Base-by-base conservation (phyloP, 805 yeast species). In the Cyberlindnera misumaiensis region DNA sequence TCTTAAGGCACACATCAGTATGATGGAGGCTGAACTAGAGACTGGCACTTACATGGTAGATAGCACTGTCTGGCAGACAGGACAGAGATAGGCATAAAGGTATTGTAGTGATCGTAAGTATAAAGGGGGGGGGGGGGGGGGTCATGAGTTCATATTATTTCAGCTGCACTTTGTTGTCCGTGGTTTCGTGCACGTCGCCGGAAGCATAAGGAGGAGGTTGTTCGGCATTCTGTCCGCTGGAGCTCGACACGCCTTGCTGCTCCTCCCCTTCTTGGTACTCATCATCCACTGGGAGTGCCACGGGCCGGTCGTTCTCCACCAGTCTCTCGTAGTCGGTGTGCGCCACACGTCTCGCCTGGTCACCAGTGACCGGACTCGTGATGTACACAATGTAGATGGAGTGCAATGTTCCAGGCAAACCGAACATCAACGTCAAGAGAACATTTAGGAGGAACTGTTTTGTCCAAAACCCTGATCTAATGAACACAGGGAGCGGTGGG, bases 401-500 rank as follows among this genome's bases (percentile, higher is more conserved):
- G 51, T 80, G 86, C 12, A 80, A 55, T 36, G 79, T 70, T 42
- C 85, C 94, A 3, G 95, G 95, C 46, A 84, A 62, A 62, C 78
- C 83, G 30, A 89, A 93, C 42, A 85, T 68, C 45, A 77, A 58
- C 16, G 89, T 79, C 53, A 85, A 70, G 31, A 84, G 51, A 34
- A 82, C 61, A 62, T 83, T 82, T 53, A 84, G 52, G 29, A 77
- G 59, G 12, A 70, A 54, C 35, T 82, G 84, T 26, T 63, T 53
- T 3, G 81, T 65, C 48, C 75, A 77, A 33, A 51, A 38, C 1
- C 93, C 93, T 34, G 77, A 63, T 52, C 87, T 68, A 28, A 80
- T 66, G 57, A 77, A 60, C 10, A 83, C 88, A 0, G 89, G 84
- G 11, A 83, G 64, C 0, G 93, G 93, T 2, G 94, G 93, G 53